Conservation (phyloP, 148 eudicot species). For the Rhododendron simsii region DNA sequence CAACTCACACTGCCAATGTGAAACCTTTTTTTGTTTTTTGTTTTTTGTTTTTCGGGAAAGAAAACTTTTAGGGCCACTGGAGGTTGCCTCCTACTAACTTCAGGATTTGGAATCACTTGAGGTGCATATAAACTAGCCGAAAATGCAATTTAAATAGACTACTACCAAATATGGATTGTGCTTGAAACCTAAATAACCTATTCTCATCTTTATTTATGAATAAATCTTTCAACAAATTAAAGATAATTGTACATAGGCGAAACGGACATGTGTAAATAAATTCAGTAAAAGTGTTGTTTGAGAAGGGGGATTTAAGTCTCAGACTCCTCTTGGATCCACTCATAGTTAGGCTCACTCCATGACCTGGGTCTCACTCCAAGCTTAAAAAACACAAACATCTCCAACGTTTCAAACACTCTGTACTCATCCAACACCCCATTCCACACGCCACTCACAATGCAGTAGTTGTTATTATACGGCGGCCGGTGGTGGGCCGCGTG, state of each 20-base stretch:
- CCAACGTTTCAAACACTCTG: slow-evolving; percentile 61
- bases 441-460: slow-evolving; percentile 93
- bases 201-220: not conserved
- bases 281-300: not conserved
- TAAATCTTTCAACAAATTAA: not conserved
- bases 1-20: not conserved
- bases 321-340: slow-evolving; percentile 43
- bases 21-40: too few species aligned
- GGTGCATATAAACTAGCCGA: not conserved
- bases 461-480: slow-evolving; percentile 77
- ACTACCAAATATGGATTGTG: not conserved
- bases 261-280: not conserved
- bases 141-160: not conserved
- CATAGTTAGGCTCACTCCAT: slow-evolving; percentile 72
- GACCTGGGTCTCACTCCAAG: slow-evolving; percentile 77
- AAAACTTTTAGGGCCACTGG: not conserved
- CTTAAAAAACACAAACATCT: slow-evolving; percentile 65
- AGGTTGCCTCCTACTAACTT: not conserved
- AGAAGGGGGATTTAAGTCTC: not conserved
- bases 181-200: not conserved
- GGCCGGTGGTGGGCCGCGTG: slow-evolving; percentile 70
- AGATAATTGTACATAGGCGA: not conserved
- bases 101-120: not conserved
- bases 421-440: slow-evolving; percentile 55
- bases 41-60: too few species aligned